Evolutionary conservation across 2,329 filamentous ascomycete genomes (phyloP).

Genomic region (Aureobasidium sp.): DNA sequence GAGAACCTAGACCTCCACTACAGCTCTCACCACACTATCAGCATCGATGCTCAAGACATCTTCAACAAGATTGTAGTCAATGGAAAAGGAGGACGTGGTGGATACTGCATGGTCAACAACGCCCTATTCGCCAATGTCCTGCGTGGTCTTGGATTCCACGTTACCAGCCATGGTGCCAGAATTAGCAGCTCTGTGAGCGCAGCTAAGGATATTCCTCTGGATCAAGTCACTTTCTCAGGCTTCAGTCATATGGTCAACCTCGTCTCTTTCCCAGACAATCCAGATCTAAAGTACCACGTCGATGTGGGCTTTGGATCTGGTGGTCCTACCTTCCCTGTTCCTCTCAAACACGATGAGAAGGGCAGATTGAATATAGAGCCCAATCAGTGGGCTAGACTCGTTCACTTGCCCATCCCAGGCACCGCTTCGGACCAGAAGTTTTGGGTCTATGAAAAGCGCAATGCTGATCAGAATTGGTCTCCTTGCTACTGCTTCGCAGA

Average conservation of each 20-base stretch:
- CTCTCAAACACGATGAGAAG: neutral
- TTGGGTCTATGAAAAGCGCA: constrained; percentile 35
- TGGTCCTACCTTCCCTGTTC: constrained; percentile 29
- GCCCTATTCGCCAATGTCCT: constrained; percentile 44
- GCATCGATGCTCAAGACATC: constrained; percentile 40
- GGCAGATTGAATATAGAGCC: neutral
- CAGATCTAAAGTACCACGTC: constrained; percentile 27
- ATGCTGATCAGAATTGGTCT: constrained; percentile 43
- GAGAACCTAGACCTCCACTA: constrained; percentile 51
- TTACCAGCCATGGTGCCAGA: constrained; percentile 33
- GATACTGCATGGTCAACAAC: constrained; percentile 56
- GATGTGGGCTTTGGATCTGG: constrained; percentile 35
- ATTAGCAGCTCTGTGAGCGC: constrained; percentile 36
- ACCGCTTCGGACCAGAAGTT: constrained; percentile 28
- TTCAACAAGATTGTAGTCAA: constrained; percentile 42
- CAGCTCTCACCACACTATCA: constrained; percentile 38
- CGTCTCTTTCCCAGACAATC: constrained; percentile 27
- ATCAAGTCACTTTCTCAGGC: constrained; percentile 14
- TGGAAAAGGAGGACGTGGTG: constrained; percentile 35
- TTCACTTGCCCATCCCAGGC: constrained; percentile 17
- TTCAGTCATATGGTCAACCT: constrained; percentile 40
- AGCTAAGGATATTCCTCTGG: constrained; percentile 35
- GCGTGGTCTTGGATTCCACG: constrained; percentile 41
- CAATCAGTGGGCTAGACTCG: neutral
- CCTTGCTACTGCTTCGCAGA: constrained; percentile 59